Evolutionary conservation across 139 green algal species (phyloP), one percentile per base, ranked within the genome.

Genomic region (Penium margaritaceum): DNA sequence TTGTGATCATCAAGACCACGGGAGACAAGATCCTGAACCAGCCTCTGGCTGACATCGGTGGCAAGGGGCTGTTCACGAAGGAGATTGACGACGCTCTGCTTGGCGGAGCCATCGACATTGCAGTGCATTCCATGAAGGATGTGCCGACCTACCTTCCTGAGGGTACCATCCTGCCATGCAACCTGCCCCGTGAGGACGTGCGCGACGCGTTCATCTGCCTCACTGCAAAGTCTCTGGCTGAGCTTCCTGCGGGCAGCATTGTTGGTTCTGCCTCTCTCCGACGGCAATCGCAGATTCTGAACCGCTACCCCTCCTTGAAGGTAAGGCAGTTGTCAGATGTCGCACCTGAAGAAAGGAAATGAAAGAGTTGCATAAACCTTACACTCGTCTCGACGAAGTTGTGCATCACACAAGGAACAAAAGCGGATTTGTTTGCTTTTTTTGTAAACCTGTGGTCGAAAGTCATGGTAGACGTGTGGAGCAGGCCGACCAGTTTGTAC

Each of bases 61-160:
- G 95, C 70, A 99, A 99, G 88, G 95, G 95, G 9, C 90, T 99
- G 24, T 99, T 99, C 88, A 99, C 95, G 24, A 96, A 96, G 81
- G 95, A 99, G 84, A 94, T 99, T 73, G 95, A 99, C 63, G 95
- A 97, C 34, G 95, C 95, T 3, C 88, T 99, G 61, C 84, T 98
- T 19, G 87, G 90, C 47, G 89, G 89, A 27, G 86, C 88, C 65
- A 90, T 98, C 27, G 94, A 99, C 85, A 98, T 99, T 62, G 94
- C 91, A 2, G 95, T 99, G 51, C 95, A 99, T 85, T 98, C 94
- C 47, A 98, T 99, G 94, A 99, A 99, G 89, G 95, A 99, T 79
- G 95, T 99, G 54, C 95, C 95, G 6, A 99, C 95, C 2, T 99
- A 98, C 84, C 83, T 99, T 63, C 92, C 95, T 14, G 83, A 88